Conservation (phyloP, 2,329 filamentous ascomycete species). For the Colletotrichum gloeosporioides region DNA sequence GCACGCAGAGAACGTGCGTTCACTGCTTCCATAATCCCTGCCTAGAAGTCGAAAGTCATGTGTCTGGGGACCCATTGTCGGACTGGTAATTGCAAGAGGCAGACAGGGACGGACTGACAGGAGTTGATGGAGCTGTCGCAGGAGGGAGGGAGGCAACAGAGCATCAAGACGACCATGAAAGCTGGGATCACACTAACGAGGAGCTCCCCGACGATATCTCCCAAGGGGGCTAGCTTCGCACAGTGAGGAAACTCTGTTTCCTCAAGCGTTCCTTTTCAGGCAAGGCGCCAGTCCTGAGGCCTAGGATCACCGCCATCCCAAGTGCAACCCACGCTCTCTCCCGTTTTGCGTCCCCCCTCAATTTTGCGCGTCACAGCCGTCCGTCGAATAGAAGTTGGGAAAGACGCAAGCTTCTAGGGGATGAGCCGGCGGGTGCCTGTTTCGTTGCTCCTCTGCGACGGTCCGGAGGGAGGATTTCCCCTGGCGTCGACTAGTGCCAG, state of each 20-base stretch:
- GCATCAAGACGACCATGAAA: not conserved
- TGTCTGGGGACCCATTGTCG: not conserved
- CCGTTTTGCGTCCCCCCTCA: not conserved
- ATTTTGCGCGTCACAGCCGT: not conserved
- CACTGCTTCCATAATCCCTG: constrained; percentile 17
- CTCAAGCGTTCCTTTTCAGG: not conserved
- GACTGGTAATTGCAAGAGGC: not conserved
- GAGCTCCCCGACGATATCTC: not conserved
- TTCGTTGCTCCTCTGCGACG: not conserved
- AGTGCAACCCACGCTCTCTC: not conserved
- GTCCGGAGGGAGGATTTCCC: not conserved
- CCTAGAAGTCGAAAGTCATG: not conserved
- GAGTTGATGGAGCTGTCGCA: not conserved
- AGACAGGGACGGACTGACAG: not conserved
- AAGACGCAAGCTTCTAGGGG: not conserved
- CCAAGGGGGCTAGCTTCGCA: constrained; percentile 1
- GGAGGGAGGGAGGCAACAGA: not conserved
- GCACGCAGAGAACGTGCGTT: constrained; percentile 5
- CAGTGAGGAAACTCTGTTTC: constrained; percentile 11
- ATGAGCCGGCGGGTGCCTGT: not conserved
- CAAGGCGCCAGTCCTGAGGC: not conserved
- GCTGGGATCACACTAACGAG: not conserved
- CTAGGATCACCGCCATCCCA: not conserved
- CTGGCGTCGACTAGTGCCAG: constrained; percentile 3
- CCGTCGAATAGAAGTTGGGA: not conserved